phyloP scores from a whole-genome alignment of 2,329 filamentous ascomycete genomes.

The Rhynchosporium agropyri region DNA sequence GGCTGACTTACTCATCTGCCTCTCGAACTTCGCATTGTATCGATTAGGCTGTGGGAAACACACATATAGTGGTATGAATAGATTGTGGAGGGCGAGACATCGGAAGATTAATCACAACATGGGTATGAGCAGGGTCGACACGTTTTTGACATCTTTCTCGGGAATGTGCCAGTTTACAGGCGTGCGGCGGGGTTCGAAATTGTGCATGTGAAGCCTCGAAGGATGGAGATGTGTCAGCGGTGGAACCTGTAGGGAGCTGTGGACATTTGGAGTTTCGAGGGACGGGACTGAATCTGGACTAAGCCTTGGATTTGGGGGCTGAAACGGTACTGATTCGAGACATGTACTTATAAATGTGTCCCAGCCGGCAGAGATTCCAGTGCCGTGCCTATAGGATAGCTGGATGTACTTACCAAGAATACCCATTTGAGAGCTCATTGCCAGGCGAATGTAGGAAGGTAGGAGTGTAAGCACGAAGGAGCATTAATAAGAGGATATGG shows the following conservation, averaged over 20 bases:
- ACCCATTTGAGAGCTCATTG: neutral
- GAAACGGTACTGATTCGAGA: neutral
- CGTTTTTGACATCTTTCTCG: conserved; percentile 1
- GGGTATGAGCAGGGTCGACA: neutral
- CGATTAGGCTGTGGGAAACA: neutral
- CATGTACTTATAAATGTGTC: neutral
- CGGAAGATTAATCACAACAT: neutral
- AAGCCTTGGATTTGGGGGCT: conserved; percentile 4
- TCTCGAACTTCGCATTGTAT: neutral
- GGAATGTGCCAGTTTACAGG: neutral
- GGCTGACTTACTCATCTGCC: neutral
- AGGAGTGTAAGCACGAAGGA: neutral
- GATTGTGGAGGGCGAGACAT: too few relatives aligned
- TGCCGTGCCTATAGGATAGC: neutral
- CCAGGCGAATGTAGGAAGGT: neutral
- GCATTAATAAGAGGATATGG: conserved; percentile 5
- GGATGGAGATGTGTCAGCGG: too few relatives aligned
- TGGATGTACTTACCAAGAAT: neutral
- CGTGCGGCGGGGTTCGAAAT: neutral
- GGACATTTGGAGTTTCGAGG: too few relatives aligned
- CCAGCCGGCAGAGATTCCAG: neutral
- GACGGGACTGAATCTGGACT: neutral
- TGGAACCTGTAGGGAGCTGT: too few relatives aligned
- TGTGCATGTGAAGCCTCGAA: too few relatives aligned
- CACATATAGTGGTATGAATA: too few relatives aligned